Evolutionary conservation across 2,329 filamentous ascomycete genomes (phyloP), one percentile per base, ranked within the genome.

Genomic region (Passalora sequoiae): DNA sequence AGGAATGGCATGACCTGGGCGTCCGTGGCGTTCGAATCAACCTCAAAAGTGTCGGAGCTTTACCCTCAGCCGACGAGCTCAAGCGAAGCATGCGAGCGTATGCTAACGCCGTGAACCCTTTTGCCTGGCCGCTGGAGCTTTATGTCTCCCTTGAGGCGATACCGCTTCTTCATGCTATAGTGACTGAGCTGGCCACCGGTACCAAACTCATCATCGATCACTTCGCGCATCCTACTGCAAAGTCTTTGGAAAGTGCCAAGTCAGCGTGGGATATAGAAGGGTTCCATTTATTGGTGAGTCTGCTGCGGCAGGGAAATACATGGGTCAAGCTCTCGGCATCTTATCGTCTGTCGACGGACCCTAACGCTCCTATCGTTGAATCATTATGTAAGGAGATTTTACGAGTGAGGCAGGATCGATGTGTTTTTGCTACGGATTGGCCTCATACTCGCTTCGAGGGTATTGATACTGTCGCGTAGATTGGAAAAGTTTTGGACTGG

Each of bases 371-470:
- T n/a, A 20, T 54, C n/a, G 46, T 49, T 12, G 44, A 74, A 40
- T 66, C 67, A 2, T 60, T 81, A 28, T 71, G 69, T 6, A 62
- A 59, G 10, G 72, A 79, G 51, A 60, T 81, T 6, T 52, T 80
- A 24, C 58, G 60, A 3, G 60, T 69, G 4, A 71, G 68, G 8
- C 66, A 66, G 2, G 60, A 68, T 13, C 65, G 70, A 12, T 65
- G 78, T 7, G 70, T 81, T 0, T 82, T 78, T 59, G 77, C 76
- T 1, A 78, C 76, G 0, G 78, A 82, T 54, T 82, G 78, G 79
- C 79, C 79, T 15, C 78, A 82, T 59, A 83, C 80, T 3, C 67
- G 78, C 9, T 81, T 76, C 46, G 74, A 79, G 16, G 72, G 72
- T 2, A 51, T 79, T 2, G 72, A 82, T 54, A 75, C 80, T 16